Base-by-base conservation (phyloP, 2,329 filamentous ascomycete genomes). In the Penicillium glabrum region DNA sequence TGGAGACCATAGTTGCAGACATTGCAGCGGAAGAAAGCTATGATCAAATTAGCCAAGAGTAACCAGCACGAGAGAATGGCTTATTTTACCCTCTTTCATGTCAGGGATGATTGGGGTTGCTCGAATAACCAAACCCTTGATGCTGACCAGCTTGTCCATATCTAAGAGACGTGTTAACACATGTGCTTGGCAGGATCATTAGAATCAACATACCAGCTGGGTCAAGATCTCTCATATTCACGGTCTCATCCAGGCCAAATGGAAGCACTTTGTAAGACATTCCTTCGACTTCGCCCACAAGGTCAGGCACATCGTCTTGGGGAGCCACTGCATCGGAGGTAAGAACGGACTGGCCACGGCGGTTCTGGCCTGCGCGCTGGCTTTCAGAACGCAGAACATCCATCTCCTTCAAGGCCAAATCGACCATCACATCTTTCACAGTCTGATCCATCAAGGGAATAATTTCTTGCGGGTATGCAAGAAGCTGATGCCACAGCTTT, bases 91-190 rank as follows among this genome's bases (percentile, higher is more conserved):
- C 72, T 96, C 91, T 77, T 96, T 97, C 96, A 99, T 99, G 68
- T 99, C 95, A 0, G 95, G 95, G 62, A 99, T 98, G 63, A 99
- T 90, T 0, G 95, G 92, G 0, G 95, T 98, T 3, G 95, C 90
- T 60, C 95, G 88, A 69, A 99, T 99, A 59, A 99, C 95, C 16
- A 99, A 82, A 46, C 95, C 95, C 77, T 98, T 99, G 76, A 99
- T 88, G 63, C 89, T 91, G 63, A 99, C 89, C 63, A 99, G 84
- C 71, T 96, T 96, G 76, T 99, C 96, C 85, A 98, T 96, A 70
- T 98, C 91, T 59, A 55, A 33, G 46, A 19, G 5, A 6, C 21
- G 37, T 24, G 55, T 78, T 62, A 77, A 69, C 43, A 16, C 14
- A 50, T 19, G 6, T 41, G 4, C 7, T n/a, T 23, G 13, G 29